These are phyloP conservation scores for Panellus pusillus DNA, from an alignment of 768 basidiomycete species.

Conservation along the genomic window DNA sequence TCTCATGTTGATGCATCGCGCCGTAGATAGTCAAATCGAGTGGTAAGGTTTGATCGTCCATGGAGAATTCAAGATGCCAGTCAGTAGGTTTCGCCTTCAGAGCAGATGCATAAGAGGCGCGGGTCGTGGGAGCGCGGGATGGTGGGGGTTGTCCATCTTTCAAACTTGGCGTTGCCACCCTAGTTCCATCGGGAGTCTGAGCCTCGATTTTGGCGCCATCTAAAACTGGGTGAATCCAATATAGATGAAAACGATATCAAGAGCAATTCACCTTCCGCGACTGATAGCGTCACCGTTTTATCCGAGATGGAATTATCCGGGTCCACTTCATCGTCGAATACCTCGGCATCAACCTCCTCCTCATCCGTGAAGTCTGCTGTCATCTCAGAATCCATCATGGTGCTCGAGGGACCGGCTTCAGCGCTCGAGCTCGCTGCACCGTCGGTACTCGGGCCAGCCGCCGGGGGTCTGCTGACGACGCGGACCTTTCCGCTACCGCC, in stretches of 20 bases:
- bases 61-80: conserved; percentile 96
- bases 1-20: conserved; percentile 90
- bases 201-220: conserved; percentile 95
- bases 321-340: conserved; percentile 87
- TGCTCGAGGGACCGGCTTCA: conserved; percentile 49
- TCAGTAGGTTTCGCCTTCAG: conserved; percentile 91
- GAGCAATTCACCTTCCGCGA: conserved; percentile 65
- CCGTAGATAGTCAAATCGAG: conserved; percentile 94
- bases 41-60: conserved; percentile 84
- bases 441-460: conserved; percentile 19
- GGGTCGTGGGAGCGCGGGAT: conserved; percentile 32
- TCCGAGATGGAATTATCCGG: conserved; percentile 69
- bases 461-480: conserved; percentile 25
- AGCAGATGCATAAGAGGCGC: conserved; percentile 89
- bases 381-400: conserved; percentile 64
- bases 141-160: conserved; percentile 40
- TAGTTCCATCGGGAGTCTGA: conserved; percentile 94
- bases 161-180: conserved; percentile 84
- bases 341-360: conserved; percentile 84
- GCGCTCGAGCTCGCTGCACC: conserved; percentile 27
- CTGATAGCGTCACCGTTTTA: conserved; percentile 83
- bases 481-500: conserved; percentile 20
- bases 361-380: conserved; percentile 82
- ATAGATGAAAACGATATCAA: neutral
- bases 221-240: conserved; percentile 27